A percentile compares a stretch with the other conserved stretches of the same genome.
Conservation (phyloP, 306 rosid species). For the Sphenostylis stenocarpa region DNA sequence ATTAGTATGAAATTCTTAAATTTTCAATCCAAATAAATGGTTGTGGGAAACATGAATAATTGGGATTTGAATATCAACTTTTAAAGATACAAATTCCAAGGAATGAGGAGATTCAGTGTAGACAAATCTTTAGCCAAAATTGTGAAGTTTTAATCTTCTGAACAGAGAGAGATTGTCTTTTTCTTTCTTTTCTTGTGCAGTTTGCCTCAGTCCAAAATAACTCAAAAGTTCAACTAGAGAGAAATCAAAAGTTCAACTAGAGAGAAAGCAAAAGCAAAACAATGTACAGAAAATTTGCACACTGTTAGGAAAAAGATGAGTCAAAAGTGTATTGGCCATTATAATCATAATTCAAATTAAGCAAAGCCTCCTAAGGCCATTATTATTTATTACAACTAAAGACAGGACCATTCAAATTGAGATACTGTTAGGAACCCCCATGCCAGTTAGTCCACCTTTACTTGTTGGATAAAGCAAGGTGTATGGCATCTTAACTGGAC, state of each 20-base stretch:
- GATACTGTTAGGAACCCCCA: slow-evolving; percentile 83
- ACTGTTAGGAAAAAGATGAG: not conserved
- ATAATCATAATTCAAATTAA: not conserved
- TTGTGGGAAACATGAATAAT: too few relatives aligned
- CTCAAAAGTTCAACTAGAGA: not conserved
- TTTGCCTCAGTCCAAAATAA: not conserved
- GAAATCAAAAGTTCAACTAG: not conserved
- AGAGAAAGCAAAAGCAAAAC: not conserved
- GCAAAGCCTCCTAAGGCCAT: not conserved
- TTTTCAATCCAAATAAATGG: too few relatives aligned
- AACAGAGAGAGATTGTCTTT: not conserved
- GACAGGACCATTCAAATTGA: slow-evolving; percentile 45
- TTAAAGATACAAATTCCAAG: too few relatives aligned
- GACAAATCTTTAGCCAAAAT: too few relatives aligned
- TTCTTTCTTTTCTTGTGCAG: not conserved
- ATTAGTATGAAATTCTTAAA: too few relatives aligned
- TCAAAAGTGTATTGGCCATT: not conserved
- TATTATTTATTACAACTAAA: not conserved
- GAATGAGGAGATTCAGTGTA: too few relatives aligned
- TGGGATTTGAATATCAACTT: too few relatives aligned
- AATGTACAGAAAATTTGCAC: not conserved
- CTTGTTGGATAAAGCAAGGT: slow-evolving; percentile 66
- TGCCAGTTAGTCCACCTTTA: slow-evolving; percentile 63
- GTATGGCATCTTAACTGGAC: slow-evolving; percentile 72
- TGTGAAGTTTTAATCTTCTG: too few relatives aligned